Evolutionary conservation across 768 basidiomycete species (phyloP).

Genomic region (Russula dissimulans): DNA sequence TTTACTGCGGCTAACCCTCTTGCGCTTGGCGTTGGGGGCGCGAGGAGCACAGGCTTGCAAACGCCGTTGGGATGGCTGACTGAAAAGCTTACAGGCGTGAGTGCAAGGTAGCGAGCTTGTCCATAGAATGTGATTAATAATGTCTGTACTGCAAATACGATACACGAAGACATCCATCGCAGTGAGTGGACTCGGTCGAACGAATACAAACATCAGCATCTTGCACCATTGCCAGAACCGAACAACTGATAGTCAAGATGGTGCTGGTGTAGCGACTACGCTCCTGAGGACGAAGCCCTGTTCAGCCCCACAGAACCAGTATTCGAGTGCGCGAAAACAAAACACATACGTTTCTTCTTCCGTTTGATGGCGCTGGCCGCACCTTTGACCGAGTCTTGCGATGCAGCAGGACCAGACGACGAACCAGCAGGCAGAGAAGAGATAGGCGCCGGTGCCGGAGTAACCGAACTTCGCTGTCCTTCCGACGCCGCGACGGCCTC

Average conservation of each 20-base stretch:
- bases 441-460: conserved; percentile 26
- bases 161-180: not conserved
- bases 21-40: conserved; percentile 53
- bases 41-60: conserved; percentile 49
- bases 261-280: conserved; percentile 5
- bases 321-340: not conserved
- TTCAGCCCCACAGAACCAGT: not conserved
- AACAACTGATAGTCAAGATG: not conserved
- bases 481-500: not conserved
- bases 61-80: conserved; percentile 77
- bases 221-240: not conserved
- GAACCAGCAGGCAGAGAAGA: conserved; percentile 27
- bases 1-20: conserved; percentile 77
- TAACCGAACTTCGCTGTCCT: conserved; percentile 25
- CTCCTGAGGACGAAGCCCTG: not conserved
- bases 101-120: conserved; percentile 32
- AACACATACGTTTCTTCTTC: conserved; percentile 67
- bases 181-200: not conserved
- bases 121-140: not conserved
- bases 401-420: conserved; percentile 29
- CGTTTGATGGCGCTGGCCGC: conserved; percentile 51
- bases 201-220: not conserved
- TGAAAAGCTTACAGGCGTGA: conserved; percentile 58
- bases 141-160: not conserved
- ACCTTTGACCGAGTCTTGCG: conserved; percentile 42